Evolutionary conservation across 495 filamentous ascomycete genomes (phyloP).

Genomic region (Aspergillus hancockii): DNA sequence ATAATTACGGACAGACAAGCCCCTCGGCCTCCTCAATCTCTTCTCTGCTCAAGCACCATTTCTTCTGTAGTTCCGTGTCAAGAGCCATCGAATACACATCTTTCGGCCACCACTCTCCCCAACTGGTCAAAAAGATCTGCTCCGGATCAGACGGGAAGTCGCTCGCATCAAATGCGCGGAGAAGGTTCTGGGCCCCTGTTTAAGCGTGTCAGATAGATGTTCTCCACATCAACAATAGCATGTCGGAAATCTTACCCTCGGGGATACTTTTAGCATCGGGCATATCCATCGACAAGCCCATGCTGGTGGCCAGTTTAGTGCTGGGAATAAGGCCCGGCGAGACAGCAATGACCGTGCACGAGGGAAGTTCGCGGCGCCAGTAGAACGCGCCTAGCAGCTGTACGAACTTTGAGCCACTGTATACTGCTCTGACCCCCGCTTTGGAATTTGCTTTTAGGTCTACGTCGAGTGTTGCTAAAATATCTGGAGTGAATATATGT

Average conservation of each 20-base stretch:
- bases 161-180: conserved; percentile 19
- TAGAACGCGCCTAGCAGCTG: conserved; percentile 30
- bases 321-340: conserved; percentile 30
- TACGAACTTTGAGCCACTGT: conserved; percentile 32
- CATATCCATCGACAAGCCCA: conserved; percentile 31
- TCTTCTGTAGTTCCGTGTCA: conserved; percentile 25
- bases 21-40: conserved; percentile 29
- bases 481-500: background rate
- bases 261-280: conserved; percentile 34
- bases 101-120: conserved; percentile 36
- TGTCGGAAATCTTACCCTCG: conserved; percentile 22
- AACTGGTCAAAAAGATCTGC: conserved; percentile 35
- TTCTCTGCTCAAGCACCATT: conserved; percentile 31
- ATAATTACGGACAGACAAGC: too few relatives aligned
- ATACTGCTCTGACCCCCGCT: conserved; percentile 21
- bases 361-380: conserved; percentile 29
- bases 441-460: conserved; percentile 32
- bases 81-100: conserved; percentile 29
- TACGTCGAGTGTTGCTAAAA: conserved; percentile 26
- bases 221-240: background rate
- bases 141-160: conserved; percentile 30
- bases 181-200: conserved; percentile 30
- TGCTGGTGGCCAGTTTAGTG: conserved; percentile 28
- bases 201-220: conserved; percentile 1
- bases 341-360: conserved; percentile 29